These are phyloP conservation scores for Colletotrichum sp. DNA, from an alignment of 2,329 filamentous ascomycete genomes.

Conservation along the genomic window DNA sequence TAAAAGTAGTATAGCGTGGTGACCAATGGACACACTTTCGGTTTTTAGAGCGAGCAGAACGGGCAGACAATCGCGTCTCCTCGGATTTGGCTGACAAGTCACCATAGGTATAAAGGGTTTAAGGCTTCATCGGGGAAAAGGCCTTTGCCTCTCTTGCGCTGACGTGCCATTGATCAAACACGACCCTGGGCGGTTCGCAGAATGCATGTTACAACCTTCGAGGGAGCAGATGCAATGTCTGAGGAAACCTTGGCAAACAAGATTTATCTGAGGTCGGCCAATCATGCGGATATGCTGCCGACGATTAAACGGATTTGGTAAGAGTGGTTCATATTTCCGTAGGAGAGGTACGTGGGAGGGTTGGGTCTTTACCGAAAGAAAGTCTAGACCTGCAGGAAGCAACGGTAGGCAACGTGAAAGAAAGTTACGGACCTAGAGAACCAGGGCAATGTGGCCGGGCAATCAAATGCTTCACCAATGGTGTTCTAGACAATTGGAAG, in stretches of 20 bases:
- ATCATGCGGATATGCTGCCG: neutral
- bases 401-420: neutral
- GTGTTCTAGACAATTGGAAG: neutral
- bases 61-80: neutral
- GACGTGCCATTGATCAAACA: neutral
- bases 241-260: neutral
- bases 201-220: neutral
- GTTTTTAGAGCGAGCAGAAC: neutral
- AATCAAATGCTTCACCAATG: neutral
- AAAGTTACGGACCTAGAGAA: neutral
- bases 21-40: neutral
- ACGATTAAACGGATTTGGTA: neutral
- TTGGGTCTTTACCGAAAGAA: neutral
- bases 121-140: neutral
- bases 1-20: neutral
- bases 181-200: neutral
- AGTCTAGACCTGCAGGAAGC: neutral
- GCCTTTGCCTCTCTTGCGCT: neutral
- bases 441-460: neutral
- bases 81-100: neutral
- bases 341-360: neutral
- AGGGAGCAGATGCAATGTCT: neutral
- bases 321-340: neutral
- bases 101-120: neutral
- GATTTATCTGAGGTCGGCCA: neutral